Percentiles rank a stretch among this genome's conserved stretches.
These are phyloP conservation scores for Fraxinus latifolia DNA, from an alignment of 305 asterid genomes.

Conservation along the genomic window DNA sequence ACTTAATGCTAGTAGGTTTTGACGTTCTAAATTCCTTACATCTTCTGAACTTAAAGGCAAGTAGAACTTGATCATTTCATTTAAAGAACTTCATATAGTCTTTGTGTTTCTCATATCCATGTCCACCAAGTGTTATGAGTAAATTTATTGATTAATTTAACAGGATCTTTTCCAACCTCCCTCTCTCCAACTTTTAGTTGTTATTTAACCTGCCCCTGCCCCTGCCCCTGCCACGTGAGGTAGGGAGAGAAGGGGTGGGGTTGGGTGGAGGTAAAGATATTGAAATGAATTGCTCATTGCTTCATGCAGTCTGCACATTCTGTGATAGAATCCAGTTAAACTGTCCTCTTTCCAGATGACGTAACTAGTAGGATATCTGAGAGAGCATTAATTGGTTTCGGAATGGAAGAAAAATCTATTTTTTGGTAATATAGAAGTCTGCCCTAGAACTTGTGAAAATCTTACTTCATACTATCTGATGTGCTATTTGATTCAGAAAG, in stretches of 20 bases:
- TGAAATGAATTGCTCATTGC: background rate
- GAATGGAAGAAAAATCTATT: background rate
- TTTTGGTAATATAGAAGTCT: background rate
- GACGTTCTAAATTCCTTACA: background rate
- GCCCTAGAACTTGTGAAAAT: background rate
- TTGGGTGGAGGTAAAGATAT: background rate
- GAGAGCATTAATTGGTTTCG: background rate
- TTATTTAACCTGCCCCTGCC: no score
- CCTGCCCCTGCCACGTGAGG: background rate
- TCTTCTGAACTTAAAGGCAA: background rate
- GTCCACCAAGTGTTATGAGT: background rate
- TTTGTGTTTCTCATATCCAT: background rate
- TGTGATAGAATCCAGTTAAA: background rate
- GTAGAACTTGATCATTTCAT: background rate
- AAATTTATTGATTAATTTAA: no score
- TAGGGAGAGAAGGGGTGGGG: background rate
- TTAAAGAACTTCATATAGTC: background rate
- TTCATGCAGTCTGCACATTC: background rate
- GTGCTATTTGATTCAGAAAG: background rate
- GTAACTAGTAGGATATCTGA: background rate
- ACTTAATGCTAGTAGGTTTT: background rate
- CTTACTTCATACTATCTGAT: background rate
- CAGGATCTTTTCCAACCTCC: no score
- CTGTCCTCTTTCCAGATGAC: background rate
- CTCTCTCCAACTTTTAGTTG: no score